Percentiles rank a stretch among this genome's conserved stretches.
These are phyloP conservation scores for Tetracladium marchalianum DNA, from an alignment of 495 filamentous ascomycete species.

Conservation along the genomic window DNA sequence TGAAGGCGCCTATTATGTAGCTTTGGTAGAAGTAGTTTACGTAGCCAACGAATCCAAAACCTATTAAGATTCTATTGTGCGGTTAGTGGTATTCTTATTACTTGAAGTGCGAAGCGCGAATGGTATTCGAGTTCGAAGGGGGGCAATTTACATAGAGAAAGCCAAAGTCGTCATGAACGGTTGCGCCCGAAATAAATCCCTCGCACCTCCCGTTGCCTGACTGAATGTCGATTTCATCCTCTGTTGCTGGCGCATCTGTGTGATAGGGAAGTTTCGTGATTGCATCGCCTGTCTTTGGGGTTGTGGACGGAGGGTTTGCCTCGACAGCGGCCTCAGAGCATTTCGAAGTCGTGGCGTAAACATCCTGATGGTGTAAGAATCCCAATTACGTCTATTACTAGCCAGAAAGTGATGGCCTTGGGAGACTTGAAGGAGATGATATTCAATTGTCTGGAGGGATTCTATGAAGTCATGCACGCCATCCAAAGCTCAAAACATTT, in stretches of 20 bases:
- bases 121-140: conserved; percentile 3
- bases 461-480: too few species aligned
- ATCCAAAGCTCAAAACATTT: too few species aligned
- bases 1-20: conserved; percentile 53
- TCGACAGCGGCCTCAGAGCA: conserved; percentile 8
- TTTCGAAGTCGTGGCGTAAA: conserved; percentile 10
- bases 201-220: too few species aligned
- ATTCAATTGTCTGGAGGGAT: too few species aligned
- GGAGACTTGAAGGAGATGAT: too few species aligned
- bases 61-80: conserved; percentile 33
- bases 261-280: conserved; percentile 7
- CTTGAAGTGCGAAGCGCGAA: too few species aligned
- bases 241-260: conserved; percentile 11
- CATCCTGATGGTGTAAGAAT: conserved; percentile 2
- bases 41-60: conserved; percentile 42
- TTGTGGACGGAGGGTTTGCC: conserved; percentile 9
- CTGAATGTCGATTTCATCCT: background rate
- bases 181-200: too few species aligned
- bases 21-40: conserved; percentile 53
- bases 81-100: background rate
- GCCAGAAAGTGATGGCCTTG: too few species aligned
- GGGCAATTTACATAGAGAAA: conserved; percentile 6
- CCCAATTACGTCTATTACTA: too few species aligned
- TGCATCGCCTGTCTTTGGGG: conserved; percentile 8
- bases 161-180: too few species aligned